phyloP scores from a whole-genome alignment of 305 asterid genomes.

The Fraxinus albicans region DNA sequence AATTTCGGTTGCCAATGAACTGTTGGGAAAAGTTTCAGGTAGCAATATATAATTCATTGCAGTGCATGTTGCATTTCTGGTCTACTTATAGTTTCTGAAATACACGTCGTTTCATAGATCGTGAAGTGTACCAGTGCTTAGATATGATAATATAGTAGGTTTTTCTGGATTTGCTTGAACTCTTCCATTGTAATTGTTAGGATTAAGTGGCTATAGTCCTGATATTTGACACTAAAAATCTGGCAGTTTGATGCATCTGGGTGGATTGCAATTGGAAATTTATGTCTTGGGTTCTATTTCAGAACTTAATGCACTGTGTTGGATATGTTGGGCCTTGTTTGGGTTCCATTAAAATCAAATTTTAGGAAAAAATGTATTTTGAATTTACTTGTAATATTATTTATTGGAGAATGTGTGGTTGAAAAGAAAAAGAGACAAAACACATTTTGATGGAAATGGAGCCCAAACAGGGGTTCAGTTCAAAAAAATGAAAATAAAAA shows the following conservation, averaged over 20 bases:
- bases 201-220: not conserved
- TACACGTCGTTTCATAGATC: not conserved
- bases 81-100: slow-evolving; percentile 26
- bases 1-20: slow-evolving; percentile 30
- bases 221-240: not conserved
- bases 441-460: too few relatives aligned
- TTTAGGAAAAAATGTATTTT: not conserved
- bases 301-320: not conserved
- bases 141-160: not conserved
- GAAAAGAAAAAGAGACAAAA: too few relatives aligned
- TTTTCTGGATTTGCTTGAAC: not conserved
- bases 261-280: not conserved
- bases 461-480: too few relatives aligned
- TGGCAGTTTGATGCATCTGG: not conserved
- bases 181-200: not conserved
- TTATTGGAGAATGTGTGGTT: too few relatives aligned
- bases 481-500: too few relatives aligned
- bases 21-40: slow-evolving; percentile 39
- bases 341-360: too few relatives aligned
- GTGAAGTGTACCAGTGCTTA: not conserved
- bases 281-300: not conserved
- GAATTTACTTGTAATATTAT: too few relatives aligned
- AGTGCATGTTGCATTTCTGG: slow-evolving; percentile 10
- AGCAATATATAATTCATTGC: slow-evolving; percentile 25
- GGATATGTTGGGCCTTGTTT: not conserved